A percentile compares a stretch with the other conserved stretches of the same genome.
Conservation (phyloP, 2,329 filamentous ascomycete genomes). For the Paracoccidioides brasiliensis region DNA sequence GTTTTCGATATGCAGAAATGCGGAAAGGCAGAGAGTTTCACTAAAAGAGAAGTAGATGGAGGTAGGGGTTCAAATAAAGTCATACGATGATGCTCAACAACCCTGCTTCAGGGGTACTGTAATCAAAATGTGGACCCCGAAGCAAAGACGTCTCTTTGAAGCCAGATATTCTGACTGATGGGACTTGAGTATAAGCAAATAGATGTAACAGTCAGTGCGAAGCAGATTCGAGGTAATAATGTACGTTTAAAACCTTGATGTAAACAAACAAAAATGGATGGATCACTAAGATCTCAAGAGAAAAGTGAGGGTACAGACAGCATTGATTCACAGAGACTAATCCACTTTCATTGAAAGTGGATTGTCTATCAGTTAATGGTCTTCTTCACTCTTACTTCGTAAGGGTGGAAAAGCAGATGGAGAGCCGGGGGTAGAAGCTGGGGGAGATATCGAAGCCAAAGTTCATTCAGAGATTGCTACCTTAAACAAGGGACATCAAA, state of each 20-base stretch:
- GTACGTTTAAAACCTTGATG: background rate
- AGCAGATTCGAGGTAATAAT: background rate
- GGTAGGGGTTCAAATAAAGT: background rate
- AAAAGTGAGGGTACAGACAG: background rate
- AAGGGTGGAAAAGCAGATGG: background rate
- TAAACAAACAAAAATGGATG: background rate
- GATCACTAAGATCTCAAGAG: background rate
- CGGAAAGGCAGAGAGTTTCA: background rate
- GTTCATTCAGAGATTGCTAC: background rate
- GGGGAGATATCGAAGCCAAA: background rate
- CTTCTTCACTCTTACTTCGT: background rate
- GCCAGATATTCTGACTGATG: background rate
- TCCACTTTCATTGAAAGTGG: background rate
- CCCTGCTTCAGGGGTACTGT: too few species aligned
- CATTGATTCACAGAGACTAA: background rate
- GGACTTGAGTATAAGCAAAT: background rate
- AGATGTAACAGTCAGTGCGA: too few species aligned
- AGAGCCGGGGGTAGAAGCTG: background rate
- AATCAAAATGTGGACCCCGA: too few species aligned
- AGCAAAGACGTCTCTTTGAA: too few species aligned
- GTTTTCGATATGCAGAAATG: background rate
- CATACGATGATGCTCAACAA: too few species aligned
- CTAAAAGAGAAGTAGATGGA: background rate
- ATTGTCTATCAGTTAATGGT: background rate
- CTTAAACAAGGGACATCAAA: background rate